Percentiles rank a stretch among this genome's conserved stretches.
Evolutionary conservation across 2,329 filamentous ascomycete genomes (phyloP).

Genomic region (Claviceps fusiformis): DNA sequence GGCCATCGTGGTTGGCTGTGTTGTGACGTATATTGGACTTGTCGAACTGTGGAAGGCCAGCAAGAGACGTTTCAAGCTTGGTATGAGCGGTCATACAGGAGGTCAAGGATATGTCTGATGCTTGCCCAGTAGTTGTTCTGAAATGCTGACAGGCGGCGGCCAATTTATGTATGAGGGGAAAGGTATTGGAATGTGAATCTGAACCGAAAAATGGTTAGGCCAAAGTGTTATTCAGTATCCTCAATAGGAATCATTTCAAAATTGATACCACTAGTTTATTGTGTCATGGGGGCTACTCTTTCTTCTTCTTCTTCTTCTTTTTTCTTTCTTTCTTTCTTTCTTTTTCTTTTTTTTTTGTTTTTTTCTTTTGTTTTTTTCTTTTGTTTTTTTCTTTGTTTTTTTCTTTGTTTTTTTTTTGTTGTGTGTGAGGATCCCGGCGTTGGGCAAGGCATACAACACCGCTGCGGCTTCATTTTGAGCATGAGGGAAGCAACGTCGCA

Average conservation of each 20-base stretch:
- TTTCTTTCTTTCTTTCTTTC: too few species aligned
- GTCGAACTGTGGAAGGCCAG: slow-evolving; percentile 57
- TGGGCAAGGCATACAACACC: too few species aligned
- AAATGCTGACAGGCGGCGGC: neutral
- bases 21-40: slow-evolving; percentile 46
- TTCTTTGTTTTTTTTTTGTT: neutral
- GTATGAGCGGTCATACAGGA: slow-evolving; percentile 13
- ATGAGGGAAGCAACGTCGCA: too few species aligned
- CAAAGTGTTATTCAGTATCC: slow-evolving; percentile 16
- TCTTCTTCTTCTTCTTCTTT: too few species aligned
- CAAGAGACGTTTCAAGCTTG: slow-evolving; percentile 38
- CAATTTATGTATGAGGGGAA: slow-evolving; percentile 8
- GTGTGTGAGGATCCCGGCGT: too few species aligned
- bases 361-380: too few species aligned
- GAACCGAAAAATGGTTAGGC: slow-evolving; percentile 12
- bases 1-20: slow-evolving; percentile 49
- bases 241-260: slow-evolving; percentile 14
- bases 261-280: neutral
- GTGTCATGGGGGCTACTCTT: too few species aligned
- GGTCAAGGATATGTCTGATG: slow-evolving; percentile 1
- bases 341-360: too few species aligned
- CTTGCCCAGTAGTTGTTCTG: neutral
- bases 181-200: slow-evolving; percentile 18
- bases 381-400: too few species aligned
- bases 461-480: too few species aligned